These are phyloP conservation scores for Akanthomyces dipterigenus DNA, from an alignment of 2,329 filamentous ascomycete species.

Conservation along the genomic window DNA sequence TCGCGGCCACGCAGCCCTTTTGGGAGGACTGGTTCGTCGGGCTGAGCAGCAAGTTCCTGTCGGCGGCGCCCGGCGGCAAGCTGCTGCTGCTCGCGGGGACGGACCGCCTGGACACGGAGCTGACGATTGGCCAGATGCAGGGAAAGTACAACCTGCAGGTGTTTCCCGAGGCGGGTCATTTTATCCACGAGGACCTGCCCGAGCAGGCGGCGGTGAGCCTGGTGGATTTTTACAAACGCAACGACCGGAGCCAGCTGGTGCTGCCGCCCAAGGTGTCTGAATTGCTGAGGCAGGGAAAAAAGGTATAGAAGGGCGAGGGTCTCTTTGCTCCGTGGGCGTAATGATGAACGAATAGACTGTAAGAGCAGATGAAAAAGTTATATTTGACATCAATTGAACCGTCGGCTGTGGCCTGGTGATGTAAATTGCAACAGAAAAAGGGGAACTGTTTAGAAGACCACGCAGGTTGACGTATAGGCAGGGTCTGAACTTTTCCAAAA, in stretches of 20 bases:
- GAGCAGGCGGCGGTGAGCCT: slow-evolving; percentile 80
- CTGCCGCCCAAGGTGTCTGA: slow-evolving; percentile 88
- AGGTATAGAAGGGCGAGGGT: slow-evolving; percentile 33
- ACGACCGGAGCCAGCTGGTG: slow-evolving; percentile 78
- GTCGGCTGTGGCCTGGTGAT: too few species aligned
- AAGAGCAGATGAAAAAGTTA: too few species aligned
- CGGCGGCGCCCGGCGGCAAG: slow-evolving; percentile 73
- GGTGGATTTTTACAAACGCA: slow-evolving; percentile 86
- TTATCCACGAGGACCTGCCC: slow-evolving; percentile 91
- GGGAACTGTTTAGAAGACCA: too few species aligned
- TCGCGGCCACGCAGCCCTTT: slow-evolving; percentile 76
- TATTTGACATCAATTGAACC: too few species aligned
- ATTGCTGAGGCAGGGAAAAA: slow-evolving; percentile 56
- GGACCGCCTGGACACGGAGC: slow-evolving; percentile 80
- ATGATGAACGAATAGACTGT: too few species aligned
- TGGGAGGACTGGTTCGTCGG: slow-evolving; percentile 94
- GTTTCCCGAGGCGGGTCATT: slow-evolving; percentile 91
- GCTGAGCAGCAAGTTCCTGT: slow-evolving; percentile 80
- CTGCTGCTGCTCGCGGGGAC: slow-evolving; percentile 80
- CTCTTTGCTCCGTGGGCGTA: not conserved
- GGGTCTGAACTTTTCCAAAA: too few species aligned
- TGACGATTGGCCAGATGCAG: slow-evolving; percentile 97
- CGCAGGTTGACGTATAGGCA: too few species aligned
- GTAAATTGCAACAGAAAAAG: too few species aligned
- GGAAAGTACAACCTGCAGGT: slow-evolving; percentile 95